These are phyloP conservation scores for Umbelopsis sp. DNA, from an alignment of 192 early-diverging fungal genomes.

Conservation along the genomic window DNA sequence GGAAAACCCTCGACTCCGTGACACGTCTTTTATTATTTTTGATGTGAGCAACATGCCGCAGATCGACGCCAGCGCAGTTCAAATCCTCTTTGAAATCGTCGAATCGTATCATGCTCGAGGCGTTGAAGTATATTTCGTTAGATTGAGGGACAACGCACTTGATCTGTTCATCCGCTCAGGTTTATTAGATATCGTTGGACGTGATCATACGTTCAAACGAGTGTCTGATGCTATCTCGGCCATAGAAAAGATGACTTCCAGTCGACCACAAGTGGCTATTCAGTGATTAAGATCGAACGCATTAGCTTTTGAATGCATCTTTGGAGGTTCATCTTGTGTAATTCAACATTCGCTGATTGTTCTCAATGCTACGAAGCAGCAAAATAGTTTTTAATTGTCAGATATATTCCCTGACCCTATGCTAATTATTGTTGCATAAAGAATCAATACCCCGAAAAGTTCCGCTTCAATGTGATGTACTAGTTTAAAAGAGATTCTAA, in stretches of 20 bases:
- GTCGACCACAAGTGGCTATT: conserved; percentile 11
- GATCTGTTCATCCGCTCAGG: conserved; percentile 75
- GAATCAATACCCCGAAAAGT: no score
- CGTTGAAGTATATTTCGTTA: conserved; percentile 92
- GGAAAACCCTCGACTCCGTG: conserved; percentile 76
- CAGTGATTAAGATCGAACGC: neutral
- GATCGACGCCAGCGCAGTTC: conserved; percentile 81
- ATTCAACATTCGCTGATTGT: no score
- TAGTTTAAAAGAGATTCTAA: no score
- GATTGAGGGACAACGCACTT: conserved; percentile 73
- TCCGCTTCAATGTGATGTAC: no score
- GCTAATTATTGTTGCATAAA: no score
- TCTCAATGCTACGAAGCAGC: no score
- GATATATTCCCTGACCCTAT: no score
- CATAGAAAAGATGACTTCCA: conserved; percentile 29
- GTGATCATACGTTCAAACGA: conserved; percentile 69
- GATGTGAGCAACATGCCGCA: conserved; percentile 87
- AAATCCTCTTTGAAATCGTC: conserved; percentile 90
- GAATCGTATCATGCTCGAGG: conserved; percentile 78
- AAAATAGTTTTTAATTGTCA: no score
- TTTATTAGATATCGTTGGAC: conserved; percentile 63
- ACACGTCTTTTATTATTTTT: conserved; percentile 82
- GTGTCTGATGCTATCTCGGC: conserved; percentile 48
- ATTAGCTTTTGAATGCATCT: neutral
- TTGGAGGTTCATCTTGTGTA: no score